Evolutionary conservation across 306 rosid genomes (phyloP), one percentile per base, ranked within the genome.

Genomic region (Nissolia schottii): DNA sequence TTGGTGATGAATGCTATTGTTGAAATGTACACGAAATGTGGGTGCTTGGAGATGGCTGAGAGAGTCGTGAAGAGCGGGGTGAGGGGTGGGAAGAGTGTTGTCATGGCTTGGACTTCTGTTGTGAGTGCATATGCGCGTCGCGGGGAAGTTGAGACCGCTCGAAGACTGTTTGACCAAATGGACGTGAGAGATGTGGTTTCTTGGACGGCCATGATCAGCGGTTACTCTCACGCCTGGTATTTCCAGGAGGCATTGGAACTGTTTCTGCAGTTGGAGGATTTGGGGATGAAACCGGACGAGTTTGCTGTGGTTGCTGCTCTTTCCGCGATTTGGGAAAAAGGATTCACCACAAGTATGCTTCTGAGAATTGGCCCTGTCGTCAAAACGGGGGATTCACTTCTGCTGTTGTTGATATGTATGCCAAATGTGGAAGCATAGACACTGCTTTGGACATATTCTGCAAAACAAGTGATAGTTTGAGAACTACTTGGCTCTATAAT

Each of bases 11-110:
- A 73, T 6, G 70, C 84, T 0, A 68, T 84, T 40, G 78, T 84
- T 43, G 82, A 84, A 69, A 77, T 84, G 85, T 84, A 84, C 18
- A 85, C 85, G 0, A 84, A 80, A 73, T 77, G 85, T 64, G 79
- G 85, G 71, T 40, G 58, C 51, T 67, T 77, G 67, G 76, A 51
- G 32, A 48, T 64, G 69, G 87, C 87, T 0, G 75, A 80, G 56
- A 80, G 54, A 38, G 78, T 80, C 65, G 22, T 73, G 62, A 50
- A 19, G 4, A 56, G 43, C 35, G 51, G 40, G 46, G 27, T 48
- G 66, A 69, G 48, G 24, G 37, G 3, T 62, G 63, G 50, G 41
- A 77, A 63, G 60, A 41, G 73, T 55, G 69, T 16, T 50, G 71
- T 64, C 62, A 60, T 24, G 4, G 85, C 83, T 64, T 84, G 72